Base-by-base conservation (phyloP, 2,329 filamentous ascomycete genomes). In the Claviceps cyperi region DNA sequence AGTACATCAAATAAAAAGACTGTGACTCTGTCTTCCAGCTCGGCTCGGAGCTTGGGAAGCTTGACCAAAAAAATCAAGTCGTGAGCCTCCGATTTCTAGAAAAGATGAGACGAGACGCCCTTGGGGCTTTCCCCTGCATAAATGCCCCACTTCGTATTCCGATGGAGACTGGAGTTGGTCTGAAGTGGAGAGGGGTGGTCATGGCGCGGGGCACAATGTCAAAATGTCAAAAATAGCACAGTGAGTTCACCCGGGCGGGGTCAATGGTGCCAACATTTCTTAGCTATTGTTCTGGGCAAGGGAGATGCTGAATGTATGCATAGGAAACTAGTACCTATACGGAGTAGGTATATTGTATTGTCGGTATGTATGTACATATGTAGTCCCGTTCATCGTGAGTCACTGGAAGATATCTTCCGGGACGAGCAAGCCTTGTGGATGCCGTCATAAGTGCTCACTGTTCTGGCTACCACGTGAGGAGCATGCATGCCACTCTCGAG, bases 161-260 rank as follows among this genome's bases (percentile, higher is more conserved):
- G 4, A 22, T 43, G 44, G 45, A 43, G n/a, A 36, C 14, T 14
- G 19, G 41, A 9, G 28, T 28, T 9, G 24, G 24, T 32, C 11
- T 24, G 28, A 35, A 21, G 43, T 43, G 49, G 15, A 44, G 14
- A 43, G 24, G 9, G 43, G 24, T n/a, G 15, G 9, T 32, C 11
- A 21, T 21, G 47, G 28, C 37, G 47, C 39, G 19, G 49, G 24
- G 47, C 24, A 47, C 43, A 49, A 43, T 21, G 28, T 46, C 47
- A 51, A 51, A 49, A 43, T 21, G 28, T 46, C 47, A 51, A 51
- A 43, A 51, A 51, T 51, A 49, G 50, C 47, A 49, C 36, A 36
- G 4, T 13, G 14, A 15, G 14, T 22, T 21, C 40, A 41, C 24
- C n/a, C n/a, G n/a, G n/a, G n/a, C 22, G 22, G 32, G 21, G 39